Conservation (phyloP, 1,284 basidiomycete genomes). For the Fomitopsis palustris region DNA sequence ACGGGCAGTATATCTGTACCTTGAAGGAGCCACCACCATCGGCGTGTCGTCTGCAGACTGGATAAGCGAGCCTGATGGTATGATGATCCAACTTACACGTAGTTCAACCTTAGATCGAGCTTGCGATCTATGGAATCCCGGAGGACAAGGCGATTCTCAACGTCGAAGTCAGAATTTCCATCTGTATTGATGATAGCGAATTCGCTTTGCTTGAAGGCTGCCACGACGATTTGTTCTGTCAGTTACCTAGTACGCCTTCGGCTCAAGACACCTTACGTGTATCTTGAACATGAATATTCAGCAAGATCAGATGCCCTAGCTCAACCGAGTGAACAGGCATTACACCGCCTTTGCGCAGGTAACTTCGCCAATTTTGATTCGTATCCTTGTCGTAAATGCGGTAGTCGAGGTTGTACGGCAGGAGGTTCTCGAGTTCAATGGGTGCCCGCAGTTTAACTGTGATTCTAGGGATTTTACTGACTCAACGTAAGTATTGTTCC, state of each 20-base stretch:
- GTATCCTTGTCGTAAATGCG: slow-evolving; percentile 96
- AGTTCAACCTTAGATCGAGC: slow-evolving; percentile 84
- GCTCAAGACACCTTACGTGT: slow-evolving; percentile 49
- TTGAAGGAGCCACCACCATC: slow-evolving; percentile 98
- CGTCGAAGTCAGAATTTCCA: slow-evolving; percentile 86
- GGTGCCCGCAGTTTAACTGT: slow-evolving; percentile 90
- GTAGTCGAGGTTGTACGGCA: slow-evolving; percentile 96
- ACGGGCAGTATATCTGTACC: slow-evolving; percentile 95
- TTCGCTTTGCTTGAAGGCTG: slow-evolving; percentile 95
- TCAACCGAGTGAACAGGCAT: slow-evolving; percentile 98
- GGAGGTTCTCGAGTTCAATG: slow-evolving; percentile 92
- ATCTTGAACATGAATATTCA: slow-evolving; percentile 90
- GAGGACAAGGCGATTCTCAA: slow-evolving; percentile 72
- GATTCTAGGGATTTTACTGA: slow-evolving; percentile 82
- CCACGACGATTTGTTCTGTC: slow-evolving; percentile 3
- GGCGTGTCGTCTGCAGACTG: slow-evolving; percentile 63
- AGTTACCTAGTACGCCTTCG: neutral
- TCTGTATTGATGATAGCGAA: slow-evolving; percentile 98
- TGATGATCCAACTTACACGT: slow-evolving; percentile 56
- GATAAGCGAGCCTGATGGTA: neutral
- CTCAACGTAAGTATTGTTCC: slow-evolving; percentile 4
- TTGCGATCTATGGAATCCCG: slow-evolving; percentile 78
- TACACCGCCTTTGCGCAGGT: slow-evolving; percentile 89
- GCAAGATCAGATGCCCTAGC: slow-evolving; percentile 87
- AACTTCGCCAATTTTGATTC: slow-evolving; percentile 90